Base-by-base conservation (phyloP, 305 asterid genomes). In the Ajuga reptans region DNA sequence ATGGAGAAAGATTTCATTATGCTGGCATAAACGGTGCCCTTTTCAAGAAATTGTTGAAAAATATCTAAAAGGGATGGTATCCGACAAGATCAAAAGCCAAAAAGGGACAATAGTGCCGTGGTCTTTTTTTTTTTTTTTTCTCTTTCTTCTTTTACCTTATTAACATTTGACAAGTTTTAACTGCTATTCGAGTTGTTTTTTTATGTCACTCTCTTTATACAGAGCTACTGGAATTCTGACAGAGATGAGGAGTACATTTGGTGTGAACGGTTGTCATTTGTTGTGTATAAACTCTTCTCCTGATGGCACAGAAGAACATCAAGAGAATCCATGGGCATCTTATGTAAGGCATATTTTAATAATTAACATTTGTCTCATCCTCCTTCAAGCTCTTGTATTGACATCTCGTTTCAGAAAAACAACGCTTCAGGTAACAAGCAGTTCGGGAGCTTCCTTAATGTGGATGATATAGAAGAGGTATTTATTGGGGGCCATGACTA, bases 401-500 rank as follows among this genome's bases (percentile, higher is more conserved):
- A 62, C 80, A 77, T 80, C 70, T 73, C 69, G 74, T 73, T 76
- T 67, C 90, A 91, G 99, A 83, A 81, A 79, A 74, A 50, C 47
- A 76, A 79, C 47, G 64, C 57, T 56, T 81, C 90, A 71, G 70
- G 69, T 76, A 45, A 69, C 77, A 81, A 71, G 80, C 84, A 83
- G 75, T 66, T 83, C 69, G 87, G 90, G 66, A 68, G 84, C 86
- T 91, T 82, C 84, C 98, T 94, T 65, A 91, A 75, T 75, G 68
- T 67, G 70, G 91, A 86, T 76, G 99, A 94, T 75, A 72, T 85
- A 69, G 92, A 85, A 71, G 98, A 89, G 99, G 98, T 94, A 82
- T 37, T 66, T 77, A 60, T 56, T 43, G 66, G 66, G 43, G 46
- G 63, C 76, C 72, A 82, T 74, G 54, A 21, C 50, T 54, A 10